Base-by-base conservation (phyloP, 2,329 filamentous ascomycete genomes). In the Colletotrichum tabaci region DNA sequence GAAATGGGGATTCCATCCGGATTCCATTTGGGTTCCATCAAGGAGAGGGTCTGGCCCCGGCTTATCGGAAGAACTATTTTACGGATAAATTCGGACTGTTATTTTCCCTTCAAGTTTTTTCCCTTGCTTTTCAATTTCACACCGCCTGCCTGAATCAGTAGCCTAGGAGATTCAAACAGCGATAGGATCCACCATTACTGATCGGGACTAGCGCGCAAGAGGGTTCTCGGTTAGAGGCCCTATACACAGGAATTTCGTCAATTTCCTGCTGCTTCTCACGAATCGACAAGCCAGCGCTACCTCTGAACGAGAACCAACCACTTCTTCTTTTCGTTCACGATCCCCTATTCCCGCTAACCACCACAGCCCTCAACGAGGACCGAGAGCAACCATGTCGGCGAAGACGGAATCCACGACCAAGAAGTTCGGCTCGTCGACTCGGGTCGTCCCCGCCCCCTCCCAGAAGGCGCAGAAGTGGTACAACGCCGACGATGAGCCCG, bases 391-490 rank as follows among this genome's bases (percentile, higher is more conserved):
- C 79, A 94, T 94, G 92, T 93, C 92, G 88, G 87, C 87, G 80
- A 92, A 93, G 91, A 88, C 89, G 84, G 87, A 85, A 81, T 86
- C 87, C 81, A 88, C 90, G 87, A 94, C 92, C 83, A 97, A 98
- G 94, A 96, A 93, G 90, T 98, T 98, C 91, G 95, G 95, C 89
- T 96, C 96, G 91, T 94, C 94, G 88, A 93, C 94, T 89, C 92
- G 96, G 89, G 90, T 93, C 86, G 92, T 98, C 86, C 95, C 94
- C 86, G 91, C 93, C 87, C 86, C 89, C 86, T 89, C 90, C 84
- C 91, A 98, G 87, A 97, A 97, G 94, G 96, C 96, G 82, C 92
- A 94, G 90, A 98, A 98, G 90, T 99, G 96, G 94, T 99, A 99
- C 89, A 94, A 95, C 86, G 94, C 94, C 84, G 93, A 97, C 86